These are phyloP conservation scores for Petunia secreta DNA, from an alignment of 257 asterid genomes.

Conservation along the genomic window DNA sequence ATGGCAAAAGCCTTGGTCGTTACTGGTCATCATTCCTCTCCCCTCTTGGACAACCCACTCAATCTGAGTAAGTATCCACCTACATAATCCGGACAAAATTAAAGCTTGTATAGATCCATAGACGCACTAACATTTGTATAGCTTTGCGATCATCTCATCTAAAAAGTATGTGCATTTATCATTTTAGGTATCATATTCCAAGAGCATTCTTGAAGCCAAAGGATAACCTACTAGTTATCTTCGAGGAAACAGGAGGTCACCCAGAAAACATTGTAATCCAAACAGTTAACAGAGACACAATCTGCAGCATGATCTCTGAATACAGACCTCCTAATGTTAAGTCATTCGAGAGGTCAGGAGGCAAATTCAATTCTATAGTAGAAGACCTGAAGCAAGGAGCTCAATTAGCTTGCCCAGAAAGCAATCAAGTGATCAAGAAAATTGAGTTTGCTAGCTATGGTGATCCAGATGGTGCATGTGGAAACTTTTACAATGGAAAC, in stretches of 20 bases:
- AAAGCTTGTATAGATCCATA: too few relatives aligned
- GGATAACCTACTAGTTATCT: constrained; percentile 59
- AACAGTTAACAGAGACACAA: constrained; percentile 76
- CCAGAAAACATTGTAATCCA: constrained; percentile 52
- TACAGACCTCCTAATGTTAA: constrained; percentile 52
- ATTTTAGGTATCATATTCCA: constrained; percentile 76
- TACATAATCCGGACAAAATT: too few relatives aligned
- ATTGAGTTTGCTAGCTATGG: constrained; percentile 76
- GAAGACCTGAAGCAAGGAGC: constrained; percentile 55
- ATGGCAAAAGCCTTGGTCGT: constrained; percentile 80
- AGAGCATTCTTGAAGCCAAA: constrained; percentile 72
- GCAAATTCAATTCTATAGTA: constrained; percentile 36
- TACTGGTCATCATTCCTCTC: constrained; percentile 83
- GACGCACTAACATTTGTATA: too few relatives aligned
- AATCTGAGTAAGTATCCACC: constrained; percentile 62
- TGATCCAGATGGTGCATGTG: constrained; percentile 69
- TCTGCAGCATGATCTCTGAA: constrained; percentile 68
- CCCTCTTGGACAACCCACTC: constrained; percentile 74
- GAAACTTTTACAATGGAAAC: constrained; percentile 47
- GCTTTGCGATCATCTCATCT: too few relatives aligned
- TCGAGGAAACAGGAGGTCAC: constrained; percentile 82
- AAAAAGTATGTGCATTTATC: neutral
- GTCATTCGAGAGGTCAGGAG: constrained; percentile 53
- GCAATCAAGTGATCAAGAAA: constrained; percentile 47
- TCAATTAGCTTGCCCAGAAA: constrained; percentile 54